These are phyloP conservation scores for Axilococcus clingmanii DNA, from an alignment of 139 green algal species.

Conservation along the genomic window DNA sequence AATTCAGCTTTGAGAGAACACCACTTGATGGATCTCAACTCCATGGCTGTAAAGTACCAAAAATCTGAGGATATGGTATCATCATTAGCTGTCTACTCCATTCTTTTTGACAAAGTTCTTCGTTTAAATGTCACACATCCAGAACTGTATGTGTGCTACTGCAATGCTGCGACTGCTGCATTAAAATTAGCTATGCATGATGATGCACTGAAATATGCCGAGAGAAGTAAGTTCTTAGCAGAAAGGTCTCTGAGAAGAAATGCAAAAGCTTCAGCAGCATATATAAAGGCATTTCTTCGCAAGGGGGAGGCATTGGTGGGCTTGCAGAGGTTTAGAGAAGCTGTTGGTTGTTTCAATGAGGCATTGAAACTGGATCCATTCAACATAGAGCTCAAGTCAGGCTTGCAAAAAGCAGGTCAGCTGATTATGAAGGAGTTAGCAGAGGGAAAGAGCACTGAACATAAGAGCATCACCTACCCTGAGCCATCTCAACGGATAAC, in stretches of 20 bases:
- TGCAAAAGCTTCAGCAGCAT: conserved; percentile 11
- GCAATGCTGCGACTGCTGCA: conserved; percentile 38
- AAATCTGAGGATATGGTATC: conserved; percentile 12
- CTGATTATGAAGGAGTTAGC: conserved; percentile 45
- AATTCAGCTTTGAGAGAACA: not conserved
- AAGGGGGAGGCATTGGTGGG: conserved; percentile 50
- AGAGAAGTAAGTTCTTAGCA: conserved; percentile 18
- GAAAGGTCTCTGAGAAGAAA: conserved; percentile 22
- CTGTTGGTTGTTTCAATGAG: conserved; percentile 20
- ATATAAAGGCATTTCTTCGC: conserved; percentile 40
- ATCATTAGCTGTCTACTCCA: conserved; percentile 28
- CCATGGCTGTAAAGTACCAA: conserved; percentile 8
- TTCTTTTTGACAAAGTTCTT: conserved; percentile 34
- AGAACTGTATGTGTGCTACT: conserved; percentile 50
- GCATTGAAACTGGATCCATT: conserved; percentile 44
- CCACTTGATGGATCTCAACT: conserved; percentile 5
- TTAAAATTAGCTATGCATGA: conserved; percentile 37
- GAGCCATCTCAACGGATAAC: conserved; percentile 40
- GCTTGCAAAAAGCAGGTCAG: conserved; percentile 37
- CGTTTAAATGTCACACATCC: conserved; percentile 40
- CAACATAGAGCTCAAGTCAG: conserved; percentile 36
- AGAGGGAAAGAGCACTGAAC: conserved; percentile 25
- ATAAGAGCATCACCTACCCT: conserved; percentile 20
- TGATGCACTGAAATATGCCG: conserved; percentile 26
- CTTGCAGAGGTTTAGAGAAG: conserved; percentile 27